A percentile compares a stretch with the other conserved stretches of the same genome.
Conservation (phyloP, 2,329 filamentous ascomycete species). For the Thermoascus crustaceus region DNA sequence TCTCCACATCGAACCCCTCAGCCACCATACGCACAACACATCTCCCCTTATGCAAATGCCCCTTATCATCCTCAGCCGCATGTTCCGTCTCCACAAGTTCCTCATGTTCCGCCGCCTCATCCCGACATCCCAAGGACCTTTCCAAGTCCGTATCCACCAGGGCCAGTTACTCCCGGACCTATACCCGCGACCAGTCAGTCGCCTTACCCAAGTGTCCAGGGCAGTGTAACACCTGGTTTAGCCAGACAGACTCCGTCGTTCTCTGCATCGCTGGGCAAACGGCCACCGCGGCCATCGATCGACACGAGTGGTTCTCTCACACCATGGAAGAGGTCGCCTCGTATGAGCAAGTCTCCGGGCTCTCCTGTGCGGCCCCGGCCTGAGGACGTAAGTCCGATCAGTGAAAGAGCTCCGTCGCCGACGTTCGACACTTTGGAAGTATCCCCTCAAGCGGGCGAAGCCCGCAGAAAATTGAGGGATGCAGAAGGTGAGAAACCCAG, state of each 20-base stretch:
- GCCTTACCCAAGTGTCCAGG: slow-evolving; percentile 16
- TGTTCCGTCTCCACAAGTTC: slow-evolving; percentile 6
- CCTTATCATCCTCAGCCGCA: slow-evolving; percentile 8
- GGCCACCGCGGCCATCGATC: slow-evolving; percentile 27
- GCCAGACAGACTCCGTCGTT: slow-evolving; percentile 15
- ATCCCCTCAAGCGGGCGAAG: slow-evolving; percentile 16
- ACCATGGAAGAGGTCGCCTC: slow-evolving; percentile 36
- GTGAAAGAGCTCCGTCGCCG: slow-evolving; percentile 33
- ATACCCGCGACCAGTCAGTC: slow-evolving; percentile 14
- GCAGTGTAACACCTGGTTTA: slow-evolving; percentile 22
- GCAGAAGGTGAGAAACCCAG: slow-evolving; percentile 14
- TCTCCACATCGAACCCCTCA: slow-evolving; percentile 24
- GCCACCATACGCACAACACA: slow-evolving; percentile 20
- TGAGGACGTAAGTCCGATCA: slow-evolving; percentile 40
- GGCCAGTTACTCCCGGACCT: slow-evolving; percentile 22
- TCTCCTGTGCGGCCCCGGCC: slow-evolving; percentile 34
- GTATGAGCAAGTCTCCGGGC: slow-evolving; percentile 24
- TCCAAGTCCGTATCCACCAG: slow-evolving; percentile 12
- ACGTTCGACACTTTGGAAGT: slow-evolving; percentile 20
- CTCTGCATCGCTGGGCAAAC: slow-evolving; percentile 18
- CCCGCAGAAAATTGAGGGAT: slow-evolving; percentile 12
- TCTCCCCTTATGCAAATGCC: slow-evolving; percentile 13
- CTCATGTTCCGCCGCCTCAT: slow-evolving; percentile 9
- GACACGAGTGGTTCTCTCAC: slow-evolving; percentile 34
- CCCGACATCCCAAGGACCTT: too few species aligned